Percentiles rank a stretch among this genome's conserved stretches.
phyloP scores from a whole-genome alignment of 2,329 filamentous ascomycete species.

The Neofusicoccum umdonicola region DNA sequence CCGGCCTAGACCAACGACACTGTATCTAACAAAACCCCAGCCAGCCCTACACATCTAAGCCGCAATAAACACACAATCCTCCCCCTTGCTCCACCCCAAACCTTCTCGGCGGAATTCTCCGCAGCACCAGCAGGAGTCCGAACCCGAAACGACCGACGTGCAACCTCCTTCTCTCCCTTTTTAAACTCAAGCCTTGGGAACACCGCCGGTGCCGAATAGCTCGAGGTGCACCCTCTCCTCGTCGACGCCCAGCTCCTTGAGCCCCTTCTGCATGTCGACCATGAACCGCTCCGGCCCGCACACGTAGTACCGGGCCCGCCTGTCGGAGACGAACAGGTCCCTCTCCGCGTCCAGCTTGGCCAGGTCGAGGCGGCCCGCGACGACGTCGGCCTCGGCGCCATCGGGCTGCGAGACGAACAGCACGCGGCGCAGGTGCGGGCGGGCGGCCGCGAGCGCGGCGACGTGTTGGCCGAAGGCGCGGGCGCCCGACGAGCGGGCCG shows the following conservation, averaged over 20 bases:
- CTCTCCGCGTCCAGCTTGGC: constrained; percentile 51
- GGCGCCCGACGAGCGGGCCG: constrained; percentile 49
- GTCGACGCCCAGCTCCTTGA: constrained; percentile 57
- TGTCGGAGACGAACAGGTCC: constrained; percentile 56
- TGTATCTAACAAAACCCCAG: too few relatives aligned
- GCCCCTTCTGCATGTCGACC: constrained; percentile 54
- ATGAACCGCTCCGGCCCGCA: constrained; percentile 73
- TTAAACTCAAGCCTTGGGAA: constrained; percentile 14
- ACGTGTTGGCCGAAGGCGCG: constrained; percentile 58
- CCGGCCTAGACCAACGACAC: too few relatives aligned
- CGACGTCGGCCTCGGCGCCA: constrained; percentile 49
- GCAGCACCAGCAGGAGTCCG: too few relatives aligned
- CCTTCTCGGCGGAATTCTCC: too few relatives aligned
- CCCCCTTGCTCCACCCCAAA: too few relatives aligned
- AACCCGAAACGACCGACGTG: too few relatives aligned
- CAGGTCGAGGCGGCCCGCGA: constrained; percentile 57
- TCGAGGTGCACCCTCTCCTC: constrained; percentile 64
- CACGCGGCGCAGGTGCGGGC: constrained; percentile 49
- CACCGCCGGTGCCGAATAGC: constrained; percentile 51
- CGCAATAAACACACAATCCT: too few relatives aligned
- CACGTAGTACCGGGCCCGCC: constrained; percentile 63
- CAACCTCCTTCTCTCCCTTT: constrained; percentile 7
- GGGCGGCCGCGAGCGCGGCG: constrained; percentile 41
- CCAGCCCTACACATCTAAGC: too few relatives aligned
- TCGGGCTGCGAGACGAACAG: constrained; percentile 58